Conservation (phyloP, 1,284 basidiomycete species). For the Leccinum angustisporum region DNA sequence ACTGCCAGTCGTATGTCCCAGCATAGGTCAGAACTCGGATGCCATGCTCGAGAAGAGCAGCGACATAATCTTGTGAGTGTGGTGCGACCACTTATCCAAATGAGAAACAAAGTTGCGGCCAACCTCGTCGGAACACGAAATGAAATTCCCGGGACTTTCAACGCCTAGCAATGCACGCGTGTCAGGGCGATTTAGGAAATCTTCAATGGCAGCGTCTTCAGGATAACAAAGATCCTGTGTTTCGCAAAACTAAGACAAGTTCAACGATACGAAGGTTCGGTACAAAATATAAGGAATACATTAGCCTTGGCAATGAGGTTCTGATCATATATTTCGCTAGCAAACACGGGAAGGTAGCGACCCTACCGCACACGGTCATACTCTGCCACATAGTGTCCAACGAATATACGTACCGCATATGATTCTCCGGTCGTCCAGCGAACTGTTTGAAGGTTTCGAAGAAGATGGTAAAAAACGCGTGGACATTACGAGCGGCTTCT, state of each 20-base stretch:
- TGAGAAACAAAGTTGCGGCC: conserved; percentile 45
- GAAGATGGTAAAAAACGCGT: conserved; percentile 73
- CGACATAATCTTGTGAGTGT: conserved; percentile 63
- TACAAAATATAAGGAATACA: conserved; percentile 10
- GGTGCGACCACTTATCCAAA: conserved; percentile 59
- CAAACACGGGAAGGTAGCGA: conserved; percentile 80
- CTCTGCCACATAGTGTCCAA: neutral
- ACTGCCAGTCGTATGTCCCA: conserved; percentile 80
- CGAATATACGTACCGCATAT: conserved; percentile 48
- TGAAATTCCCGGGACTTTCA: conserved; percentile 52
- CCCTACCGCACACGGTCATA: conserved; percentile 42
- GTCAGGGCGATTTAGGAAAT: conserved; percentile 57
- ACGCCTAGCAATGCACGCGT: conserved; percentile 61
- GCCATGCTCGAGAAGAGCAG: conserved; percentile 71
- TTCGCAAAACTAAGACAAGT: conserved; percentile 44
- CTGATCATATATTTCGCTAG: conserved; percentile 74
- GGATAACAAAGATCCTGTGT: conserved; percentile 55
- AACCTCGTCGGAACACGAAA: conserved; percentile 57
- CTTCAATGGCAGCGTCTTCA: conserved; percentile 49
- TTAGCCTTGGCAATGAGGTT: conserved; percentile 52
- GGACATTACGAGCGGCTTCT: conserved; percentile 68
- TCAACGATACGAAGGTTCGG: neutral
- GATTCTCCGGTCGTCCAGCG: conserved; percentile 65
- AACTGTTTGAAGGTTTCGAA: conserved; percentile 75
- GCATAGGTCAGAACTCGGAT: conserved; percentile 73